phyloP scores from a whole-genome alignment of 139 green algal genomes.

The Tetraselmis chui region DNA sequence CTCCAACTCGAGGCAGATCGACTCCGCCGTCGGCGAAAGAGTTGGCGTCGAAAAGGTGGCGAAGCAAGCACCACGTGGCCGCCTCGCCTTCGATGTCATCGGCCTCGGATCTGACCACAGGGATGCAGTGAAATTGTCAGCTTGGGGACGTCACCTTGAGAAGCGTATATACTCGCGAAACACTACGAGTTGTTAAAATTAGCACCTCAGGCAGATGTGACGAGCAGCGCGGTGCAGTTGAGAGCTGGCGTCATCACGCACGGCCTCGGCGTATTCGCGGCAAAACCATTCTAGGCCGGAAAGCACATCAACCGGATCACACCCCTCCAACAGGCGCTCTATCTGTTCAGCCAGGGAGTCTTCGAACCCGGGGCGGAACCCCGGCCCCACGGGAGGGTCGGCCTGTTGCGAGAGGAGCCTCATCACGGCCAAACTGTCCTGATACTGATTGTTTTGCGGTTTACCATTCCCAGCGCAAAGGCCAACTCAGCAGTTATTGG shows the following conservation, averaged over 20 bases:
- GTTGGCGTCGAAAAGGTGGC: conserved; percentile 2
- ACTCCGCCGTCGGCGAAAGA: background rate
- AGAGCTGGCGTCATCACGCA: background rate
- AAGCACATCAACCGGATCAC: background rate
- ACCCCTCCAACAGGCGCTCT: background rate
- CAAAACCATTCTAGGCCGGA: background rate
- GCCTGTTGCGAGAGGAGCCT: no score
- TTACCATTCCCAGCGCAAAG: no score
- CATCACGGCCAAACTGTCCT: no score
- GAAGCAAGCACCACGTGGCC: conserved; percentile 9
- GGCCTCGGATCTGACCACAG: background rate
- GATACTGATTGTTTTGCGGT: no score
- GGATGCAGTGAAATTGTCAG: no score
- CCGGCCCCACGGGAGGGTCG: no score
- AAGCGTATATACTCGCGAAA: no score
- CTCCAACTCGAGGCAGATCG: background rate
- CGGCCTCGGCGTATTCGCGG: background rate
- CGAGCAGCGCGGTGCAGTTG: background rate
- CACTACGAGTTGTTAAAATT: no score
- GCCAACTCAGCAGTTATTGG: no score
- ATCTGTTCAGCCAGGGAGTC: background rate
- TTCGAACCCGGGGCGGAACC: background rate
- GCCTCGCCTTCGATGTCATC: conserved; percentile 1
- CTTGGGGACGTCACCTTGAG: no score
- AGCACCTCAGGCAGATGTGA: background rate